Evolutionary conservation across 768 basidiomycete genomes (phyloP).

Genomic region (Leucosporidium yakuticum): DNA sequence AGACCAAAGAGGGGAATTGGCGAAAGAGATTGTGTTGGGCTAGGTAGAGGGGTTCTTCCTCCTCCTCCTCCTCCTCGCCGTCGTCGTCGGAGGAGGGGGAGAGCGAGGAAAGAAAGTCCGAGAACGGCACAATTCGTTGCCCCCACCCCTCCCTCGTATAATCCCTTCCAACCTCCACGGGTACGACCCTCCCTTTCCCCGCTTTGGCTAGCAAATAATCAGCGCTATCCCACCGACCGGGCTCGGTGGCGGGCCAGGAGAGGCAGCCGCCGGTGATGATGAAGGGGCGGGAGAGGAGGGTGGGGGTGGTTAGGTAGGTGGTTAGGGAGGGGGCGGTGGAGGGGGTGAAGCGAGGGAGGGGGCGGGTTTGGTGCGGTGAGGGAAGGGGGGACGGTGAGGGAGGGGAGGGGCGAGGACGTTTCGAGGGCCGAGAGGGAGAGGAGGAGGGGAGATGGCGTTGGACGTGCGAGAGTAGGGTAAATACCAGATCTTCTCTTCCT

Average conservation of each 20-base stretch:
- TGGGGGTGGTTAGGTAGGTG: slow-evolving; percentile 42
- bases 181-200: slow-evolving; percentile 77
- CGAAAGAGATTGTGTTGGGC: slow-evolving; percentile 81
- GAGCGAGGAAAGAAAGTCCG: slow-evolving; percentile 59
- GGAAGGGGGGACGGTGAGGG: slow-evolving; percentile 9
- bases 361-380: slow-evolving; percentile 28
- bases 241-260: slow-evolving; percentile 72
- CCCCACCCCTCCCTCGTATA: slow-evolving; percentile 77
- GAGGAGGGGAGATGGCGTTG: slow-evolving; percentile 47
- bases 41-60: slow-evolving; percentile 63
- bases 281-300: slow-evolving; percentile 64
- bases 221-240: slow-evolving; percentile 60
- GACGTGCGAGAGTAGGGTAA: slow-evolving; percentile 56
- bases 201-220: slow-evolving; percentile 64
- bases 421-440: background rate
- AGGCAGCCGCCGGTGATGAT: slow-evolving; percentile 59
- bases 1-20: slow-evolving; percentile 72
- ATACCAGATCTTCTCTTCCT: slow-evolving; percentile 57
- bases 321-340: slow-evolving; percentile 54
- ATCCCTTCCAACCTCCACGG: slow-evolving; percentile 80
- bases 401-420: slow-evolving; percentile 10
- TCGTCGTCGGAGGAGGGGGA: background rate
- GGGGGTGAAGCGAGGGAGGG: slow-evolving; percentile 46
- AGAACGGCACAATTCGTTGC: slow-evolving; percentile 71
- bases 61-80: slow-evolving; percentile 38